Conservation (phyloP, 768 basidiomycete species). For the Calocybe gangraenosa region DNA sequence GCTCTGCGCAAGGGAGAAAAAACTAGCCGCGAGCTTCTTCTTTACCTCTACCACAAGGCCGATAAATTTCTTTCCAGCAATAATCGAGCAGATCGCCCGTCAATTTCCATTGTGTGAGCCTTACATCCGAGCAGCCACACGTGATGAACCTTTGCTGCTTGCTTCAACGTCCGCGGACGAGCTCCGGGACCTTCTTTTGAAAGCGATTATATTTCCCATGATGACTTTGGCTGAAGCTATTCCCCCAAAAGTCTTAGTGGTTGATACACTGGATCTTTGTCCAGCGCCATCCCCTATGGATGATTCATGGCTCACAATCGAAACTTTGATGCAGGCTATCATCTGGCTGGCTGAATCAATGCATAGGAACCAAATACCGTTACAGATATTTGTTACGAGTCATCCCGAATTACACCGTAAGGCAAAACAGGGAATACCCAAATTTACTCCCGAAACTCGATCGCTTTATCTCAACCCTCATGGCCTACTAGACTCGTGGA, state of each 20-base stretch:
- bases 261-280: slow-evolving; percentile 13
- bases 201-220: slow-evolving; percentile 13
- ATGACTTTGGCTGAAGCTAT: slow-evolving; percentile 10
- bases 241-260: slow-evolving; percentile 13
- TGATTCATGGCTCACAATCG: slow-evolving; percentile 10
- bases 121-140: slow-evolving; percentile 10
- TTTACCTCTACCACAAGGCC: slow-evolving; percentile 5
- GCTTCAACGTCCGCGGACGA: slow-evolving; percentile 13
- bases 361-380: slow-evolving; percentile 11
- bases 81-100: slow-evolving; percentile 13
- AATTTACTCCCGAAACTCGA: slow-evolving; percentile 10
- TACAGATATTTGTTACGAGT: slow-evolving; percentile 14
- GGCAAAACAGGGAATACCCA: slow-evolving; percentile 11
- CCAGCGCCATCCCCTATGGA: slow-evolving; percentile 3
- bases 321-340: slow-evolving; percentile 14
- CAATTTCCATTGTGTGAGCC: slow-evolving; percentile 9
- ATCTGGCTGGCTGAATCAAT: slow-evolving; percentile 16
- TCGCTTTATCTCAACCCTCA: slow-evolving; percentile 12
- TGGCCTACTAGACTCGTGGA: slow-evolving; percentile 13
- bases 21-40: slow-evolving; percentile 16
- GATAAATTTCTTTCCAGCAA: slow-evolving; percentile 7
- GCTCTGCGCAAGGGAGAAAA: slow-evolving; percentile 13
- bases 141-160: slow-evolving; percentile 11
- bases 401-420: slow-evolving; percentile 11
- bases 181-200: slow-evolving; percentile 12